phyloP scores from a whole-genome alignment of 2,329 filamentous ascomycete species.

The Scolecobasidium constrictum region DNA sequence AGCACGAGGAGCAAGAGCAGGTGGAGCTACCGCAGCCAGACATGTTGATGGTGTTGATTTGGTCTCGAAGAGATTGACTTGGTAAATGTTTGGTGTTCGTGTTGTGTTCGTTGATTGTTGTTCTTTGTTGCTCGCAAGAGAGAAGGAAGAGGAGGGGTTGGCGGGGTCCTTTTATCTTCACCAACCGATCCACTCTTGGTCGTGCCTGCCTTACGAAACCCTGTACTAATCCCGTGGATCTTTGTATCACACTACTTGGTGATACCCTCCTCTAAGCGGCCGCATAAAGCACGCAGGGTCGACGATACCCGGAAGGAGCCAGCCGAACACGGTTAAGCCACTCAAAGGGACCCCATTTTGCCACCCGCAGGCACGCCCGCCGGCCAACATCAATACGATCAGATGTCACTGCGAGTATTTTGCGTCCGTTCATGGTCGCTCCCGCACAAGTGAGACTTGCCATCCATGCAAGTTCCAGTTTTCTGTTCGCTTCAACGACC shows the following conservation, averaged over 20 bases:
- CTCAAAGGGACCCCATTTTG: too few relatives aligned
- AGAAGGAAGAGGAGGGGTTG: background rate
- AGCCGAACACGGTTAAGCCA: background rate
- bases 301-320: too few relatives aligned
- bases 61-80: background rate
- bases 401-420: background rate
- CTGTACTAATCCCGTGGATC: background rate
- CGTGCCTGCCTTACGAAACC: background rate
- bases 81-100: background rate
- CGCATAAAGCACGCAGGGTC: background rate
- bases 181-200: background rate
- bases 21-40: conserved; percentile 23
- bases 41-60: conserved; percentile 17
- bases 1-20: conserved; percentile 24
- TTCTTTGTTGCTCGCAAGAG: too few relatives aligned
- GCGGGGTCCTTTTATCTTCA: background rate
- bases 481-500: background rate
- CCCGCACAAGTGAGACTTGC: background rate
- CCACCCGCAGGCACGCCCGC: too few relatives aligned
- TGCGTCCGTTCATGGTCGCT: background rate
- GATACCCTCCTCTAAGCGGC: background rate
- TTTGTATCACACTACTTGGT: background rate
- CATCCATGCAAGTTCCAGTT: background rate
- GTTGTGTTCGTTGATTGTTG: too few relatives aligned
- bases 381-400: too few relatives aligned